These are phyloP conservation scores for Erysimum pusillum DNA, from an alignment of 441 rosid genomes.

Conservation along the genomic window DNA sequence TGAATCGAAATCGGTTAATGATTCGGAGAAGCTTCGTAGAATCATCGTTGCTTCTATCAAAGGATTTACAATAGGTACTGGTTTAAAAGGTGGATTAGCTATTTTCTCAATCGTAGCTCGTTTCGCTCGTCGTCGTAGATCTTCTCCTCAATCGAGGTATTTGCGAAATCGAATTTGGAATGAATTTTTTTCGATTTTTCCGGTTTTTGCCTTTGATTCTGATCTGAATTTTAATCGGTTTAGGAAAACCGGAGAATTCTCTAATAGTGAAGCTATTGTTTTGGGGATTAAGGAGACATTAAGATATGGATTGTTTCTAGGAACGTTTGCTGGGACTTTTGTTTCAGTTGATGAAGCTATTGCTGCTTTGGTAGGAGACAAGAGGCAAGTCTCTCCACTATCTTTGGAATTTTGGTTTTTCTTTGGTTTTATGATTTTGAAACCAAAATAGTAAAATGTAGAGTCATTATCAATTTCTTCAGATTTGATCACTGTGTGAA, in stretches of 20 bases:
- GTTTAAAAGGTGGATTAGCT: conserved; percentile 90
- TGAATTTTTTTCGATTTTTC: not conserved
- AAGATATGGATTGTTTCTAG: conserved; percentile 90
- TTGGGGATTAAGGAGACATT: conserved; percentile 84
- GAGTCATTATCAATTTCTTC: not conserved
- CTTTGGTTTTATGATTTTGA: not conserved
- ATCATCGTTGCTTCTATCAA: conserved; percentile 68
- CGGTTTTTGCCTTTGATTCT: not conserved
- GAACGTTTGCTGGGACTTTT: conserved; percentile 91
- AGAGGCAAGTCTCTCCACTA: conserved; percentile 58
- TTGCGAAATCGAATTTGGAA: not conserved
- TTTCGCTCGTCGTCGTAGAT: conserved; percentile 62
- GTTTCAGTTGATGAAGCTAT: conserved; percentile 83
- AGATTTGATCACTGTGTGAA: conserved; percentile 29
- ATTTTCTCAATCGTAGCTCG: conserved; percentile 79
- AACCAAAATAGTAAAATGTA: conserved; percentile 1
- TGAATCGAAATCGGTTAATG: conserved; percentile 39
- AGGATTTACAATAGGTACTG: conserved; percentile 94
- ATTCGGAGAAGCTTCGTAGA: conserved; percentile 72
- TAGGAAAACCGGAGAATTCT: conserved; percentile 67
- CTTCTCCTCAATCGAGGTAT: conserved; percentile 56
- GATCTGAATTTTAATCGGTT: conserved; percentile 11
- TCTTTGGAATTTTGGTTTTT: not conserved
- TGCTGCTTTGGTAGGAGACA: conserved; percentile 73
- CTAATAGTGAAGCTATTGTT: conserved; percentile 70